phyloP scores from a whole-genome alignment of 2,329 filamentous ascomycete species.

The Phoma sp. region DNA sequence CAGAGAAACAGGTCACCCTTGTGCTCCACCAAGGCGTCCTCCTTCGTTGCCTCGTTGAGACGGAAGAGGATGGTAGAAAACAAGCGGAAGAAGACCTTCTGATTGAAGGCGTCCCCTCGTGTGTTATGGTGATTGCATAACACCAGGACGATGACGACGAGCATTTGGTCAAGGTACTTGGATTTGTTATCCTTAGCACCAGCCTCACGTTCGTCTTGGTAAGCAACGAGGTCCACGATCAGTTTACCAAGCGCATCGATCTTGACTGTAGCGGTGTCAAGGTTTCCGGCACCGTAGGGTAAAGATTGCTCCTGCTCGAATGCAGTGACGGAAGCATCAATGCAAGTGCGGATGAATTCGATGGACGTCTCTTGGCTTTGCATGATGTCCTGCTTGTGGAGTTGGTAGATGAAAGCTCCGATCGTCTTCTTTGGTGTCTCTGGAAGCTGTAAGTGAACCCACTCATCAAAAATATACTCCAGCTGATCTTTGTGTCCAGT shows the following conservation, averaged over 20 bases:
- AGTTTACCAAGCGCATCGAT: constrained; percentile 86
- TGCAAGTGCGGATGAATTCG: constrained; percentile 78
- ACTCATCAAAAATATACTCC: constrained; percentile 96
- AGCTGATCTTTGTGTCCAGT: constrained; percentile 78
- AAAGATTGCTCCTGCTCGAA: constrained; percentile 75
- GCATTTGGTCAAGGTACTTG: constrained; percentile 76
- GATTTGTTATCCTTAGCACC: constrained; percentile 69
- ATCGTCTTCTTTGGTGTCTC: constrained; percentile 75
- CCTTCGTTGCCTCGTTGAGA: constrained; percentile 66
- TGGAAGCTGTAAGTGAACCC: constrained; percentile 83
- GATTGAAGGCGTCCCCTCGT: constrained; percentile 81
- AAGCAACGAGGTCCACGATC: constrained; percentile 76
- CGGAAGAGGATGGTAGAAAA: constrained; percentile 85
- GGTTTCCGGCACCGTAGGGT: constrained; percentile 62
- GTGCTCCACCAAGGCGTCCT: constrained; percentile 56
- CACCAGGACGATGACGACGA: constrained; percentile 80
- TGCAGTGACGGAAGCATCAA: constrained; percentile 79
- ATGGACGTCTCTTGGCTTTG: constrained; percentile 77
- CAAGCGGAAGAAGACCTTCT: constrained; percentile 89
- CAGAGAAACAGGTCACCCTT: constrained; percentile 74
- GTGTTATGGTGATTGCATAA: constrained; percentile 86
- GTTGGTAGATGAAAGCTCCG: constrained; percentile 81
- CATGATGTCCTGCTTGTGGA: constrained; percentile 78
- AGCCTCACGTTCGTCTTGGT: constrained; percentile 68
- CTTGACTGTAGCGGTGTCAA: constrained; percentile 67